Percentiles rank a stretch among this genome's conserved stretches.
Evolutionary conservation across 1,284 basidiomycete genomes (phyloP).

Genomic region (Vanrija sp.): DNA sequence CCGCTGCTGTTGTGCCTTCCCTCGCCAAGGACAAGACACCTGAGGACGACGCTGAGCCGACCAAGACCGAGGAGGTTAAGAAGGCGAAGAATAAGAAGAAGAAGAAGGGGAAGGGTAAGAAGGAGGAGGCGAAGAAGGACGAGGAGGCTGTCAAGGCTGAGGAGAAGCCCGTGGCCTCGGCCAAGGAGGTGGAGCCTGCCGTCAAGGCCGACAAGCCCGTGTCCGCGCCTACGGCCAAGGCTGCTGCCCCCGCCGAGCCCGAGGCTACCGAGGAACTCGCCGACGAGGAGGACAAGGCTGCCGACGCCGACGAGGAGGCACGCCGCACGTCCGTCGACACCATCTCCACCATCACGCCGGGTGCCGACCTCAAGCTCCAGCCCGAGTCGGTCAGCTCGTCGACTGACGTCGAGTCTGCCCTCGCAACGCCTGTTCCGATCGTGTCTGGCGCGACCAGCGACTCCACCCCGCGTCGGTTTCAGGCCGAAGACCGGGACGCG

Average conservation of each 20-base stretch:
- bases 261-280: neutral
- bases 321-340: neutral
- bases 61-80: neutral
- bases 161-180: neutral
- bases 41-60: neutral
- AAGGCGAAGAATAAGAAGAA: constrained; percentile 4
- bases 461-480: neutral
- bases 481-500: neutral
- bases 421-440: no score
- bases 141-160: neutral
- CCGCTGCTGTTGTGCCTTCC: neutral
- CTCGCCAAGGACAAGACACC: no score
- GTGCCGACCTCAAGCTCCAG: neutral
- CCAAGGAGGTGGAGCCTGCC: no score
- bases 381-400: neutral
- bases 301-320: neutral
- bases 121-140: constrained; percentile 5
- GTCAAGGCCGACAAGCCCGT: neutral
- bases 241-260: neutral
- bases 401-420: neutral
- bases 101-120: no score
- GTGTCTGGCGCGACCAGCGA: neutral
- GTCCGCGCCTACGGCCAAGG: neutral
- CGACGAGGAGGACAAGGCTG: neutral
- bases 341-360: neutral